Evolutionary conservation across 345 rosid genomes (phyloP).

Genomic region (Combretum micranthum): DNA sequence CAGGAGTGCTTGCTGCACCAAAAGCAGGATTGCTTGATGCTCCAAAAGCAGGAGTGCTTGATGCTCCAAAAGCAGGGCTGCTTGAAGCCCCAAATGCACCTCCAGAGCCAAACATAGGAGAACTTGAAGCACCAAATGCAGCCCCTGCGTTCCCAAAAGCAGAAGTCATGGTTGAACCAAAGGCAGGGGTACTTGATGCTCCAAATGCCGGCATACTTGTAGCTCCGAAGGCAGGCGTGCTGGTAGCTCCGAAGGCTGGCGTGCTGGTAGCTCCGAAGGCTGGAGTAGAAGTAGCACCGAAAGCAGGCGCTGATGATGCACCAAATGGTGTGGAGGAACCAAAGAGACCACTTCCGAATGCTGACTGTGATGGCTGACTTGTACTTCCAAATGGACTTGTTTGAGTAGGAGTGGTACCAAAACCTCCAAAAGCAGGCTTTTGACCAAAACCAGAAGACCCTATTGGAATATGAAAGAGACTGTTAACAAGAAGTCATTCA

Average conservation of each 20-base stretch:
- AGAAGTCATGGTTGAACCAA: conserved; percentile 29
- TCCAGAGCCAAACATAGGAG: conserved; percentile 14
- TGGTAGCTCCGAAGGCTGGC: conserved; percentile 43
- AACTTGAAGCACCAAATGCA: conserved; percentile 47
- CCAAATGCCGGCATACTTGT: conserved; percentile 36
- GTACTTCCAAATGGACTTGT: conserved; percentile 27
- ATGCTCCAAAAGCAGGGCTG: conserved; percentile 22
- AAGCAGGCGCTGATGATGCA: conserved; percentile 44
- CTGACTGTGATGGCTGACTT: conserved; percentile 28
- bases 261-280: conserved; percentile 43
- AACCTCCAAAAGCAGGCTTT: conserved; percentile 67
- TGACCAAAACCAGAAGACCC: conserved; percentile 72
- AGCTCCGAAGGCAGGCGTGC: conserved; percentile 42
- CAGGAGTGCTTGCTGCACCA: conserved; percentile 20
- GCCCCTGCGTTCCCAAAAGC: conserved; percentile 45
- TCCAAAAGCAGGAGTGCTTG: conserved; percentile 14
- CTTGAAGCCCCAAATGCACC: conserved; percentile 19
- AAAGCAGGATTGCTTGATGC: conserved; percentile 13
- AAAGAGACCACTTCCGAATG: conserved; percentile 78
- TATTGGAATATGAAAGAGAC: conserved; percentile 10
- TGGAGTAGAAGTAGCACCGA: conserved; percentile 55
- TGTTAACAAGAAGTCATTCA: neutral
- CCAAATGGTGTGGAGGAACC: conserved; percentile 67
- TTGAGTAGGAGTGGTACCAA: conserved; percentile 44
- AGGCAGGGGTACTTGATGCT: conserved; percentile 18